phyloP scores from a whole-genome alignment of 2,329 filamentous ascomycete genomes.

The Xylaria sp. region DNA sequence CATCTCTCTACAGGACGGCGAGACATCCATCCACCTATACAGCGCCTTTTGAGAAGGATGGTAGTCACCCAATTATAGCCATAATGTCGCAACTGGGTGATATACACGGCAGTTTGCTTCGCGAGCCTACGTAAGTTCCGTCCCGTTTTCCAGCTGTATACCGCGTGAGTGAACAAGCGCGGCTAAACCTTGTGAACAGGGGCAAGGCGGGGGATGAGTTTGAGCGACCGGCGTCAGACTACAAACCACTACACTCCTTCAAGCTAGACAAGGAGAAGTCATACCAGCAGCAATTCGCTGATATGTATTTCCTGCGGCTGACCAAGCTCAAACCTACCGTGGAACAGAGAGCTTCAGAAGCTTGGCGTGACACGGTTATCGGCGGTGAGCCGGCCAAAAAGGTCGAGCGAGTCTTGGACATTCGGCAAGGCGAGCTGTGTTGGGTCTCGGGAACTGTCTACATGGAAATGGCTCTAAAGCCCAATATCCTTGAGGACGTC shows the following conservation, averaged over 20 bases:
- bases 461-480: constrained; percentile 96
- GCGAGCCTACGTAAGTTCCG: constrained; percentile 54
- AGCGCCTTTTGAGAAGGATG: not conserved
- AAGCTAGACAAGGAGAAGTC: constrained; percentile 71
- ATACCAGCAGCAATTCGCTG: constrained; percentile 94
- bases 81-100: constrained; percentile 53
- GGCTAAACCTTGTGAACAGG: constrained; percentile 40
- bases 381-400: constrained; percentile 75
- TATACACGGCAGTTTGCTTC: constrained; percentile 51
- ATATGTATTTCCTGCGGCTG: constrained; percentile 95
- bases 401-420: constrained; percentile 90
- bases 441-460: constrained; percentile 96
- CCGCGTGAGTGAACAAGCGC: not conserved
- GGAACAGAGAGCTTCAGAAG: constrained; percentile 72
- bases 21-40: not conserved
- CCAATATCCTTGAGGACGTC: constrained; percentile 93
- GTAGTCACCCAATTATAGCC: not conserved
- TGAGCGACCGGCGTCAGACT: constrained; percentile 62
- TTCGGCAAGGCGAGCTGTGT: constrained; percentile 92
- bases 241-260: constrained; percentile 79
- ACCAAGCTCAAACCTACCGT: constrained; percentile 85
- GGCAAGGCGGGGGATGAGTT: constrained; percentile 48
- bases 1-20: not conserved
- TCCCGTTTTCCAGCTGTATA: not conserved
- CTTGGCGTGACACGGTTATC: constrained; percentile 81